Evolutionary conservation across 805 yeast genomes (phyloP).

Genomic region (Yarrowia bubula): DNA sequence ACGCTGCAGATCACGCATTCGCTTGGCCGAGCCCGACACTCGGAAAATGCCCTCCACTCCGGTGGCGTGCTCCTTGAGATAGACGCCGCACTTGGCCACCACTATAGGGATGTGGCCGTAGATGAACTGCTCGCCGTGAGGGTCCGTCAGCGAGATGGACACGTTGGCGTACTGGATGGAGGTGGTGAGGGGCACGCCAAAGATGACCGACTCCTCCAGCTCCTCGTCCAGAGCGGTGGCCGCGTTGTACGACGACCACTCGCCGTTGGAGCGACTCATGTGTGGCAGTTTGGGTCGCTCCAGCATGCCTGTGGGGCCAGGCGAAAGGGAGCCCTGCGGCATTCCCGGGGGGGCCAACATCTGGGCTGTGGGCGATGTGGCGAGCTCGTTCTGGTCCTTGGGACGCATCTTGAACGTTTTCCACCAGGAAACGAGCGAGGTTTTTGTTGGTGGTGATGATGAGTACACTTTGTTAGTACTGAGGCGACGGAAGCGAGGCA

Average conservation of each 20-base stretch:
- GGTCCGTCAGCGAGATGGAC: conserved; percentile 61
- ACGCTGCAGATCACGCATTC: conserved; percentile 81
- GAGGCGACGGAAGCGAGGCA: background rate
- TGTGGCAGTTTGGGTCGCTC: conserved; percentile 40
- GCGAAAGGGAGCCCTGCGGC: conserved; percentile 15
- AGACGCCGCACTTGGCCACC: conserved; percentile 94
- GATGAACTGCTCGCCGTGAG: conserved; percentile 57
- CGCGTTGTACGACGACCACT: conserved; percentile 25
- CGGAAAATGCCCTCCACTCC: conserved; percentile 89
- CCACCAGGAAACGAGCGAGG: conserved; percentile 46
- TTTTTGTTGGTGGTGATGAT: conserved; percentile 39
- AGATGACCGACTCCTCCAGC: conserved; percentile 46
- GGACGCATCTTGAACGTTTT: conserved; percentile 39
- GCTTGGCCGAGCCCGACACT: conserved; percentile 84
- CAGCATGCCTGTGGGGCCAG: conserved; percentile 5
- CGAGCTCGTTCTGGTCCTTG: conserved; percentile 7
- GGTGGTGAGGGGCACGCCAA: conserved; percentile 74
- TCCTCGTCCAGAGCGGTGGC: conserved; percentile 26
- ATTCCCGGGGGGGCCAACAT: conserved; percentile 13
- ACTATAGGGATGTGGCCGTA: conserved; percentile 90
- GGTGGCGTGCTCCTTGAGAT: conserved; percentile 65
- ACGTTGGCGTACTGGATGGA: conserved; percentile 78
- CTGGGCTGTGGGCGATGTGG: conserved; percentile 10
- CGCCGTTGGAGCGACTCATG: conserved; percentile 42
- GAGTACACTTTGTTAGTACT: conserved; percentile 17